Percentiles rank a stretch among this genome's conserved stretches.
phyloP scores from a whole-genome alignment of 345 rosid genomes.

The Hibiscus syriacus region DNA sequence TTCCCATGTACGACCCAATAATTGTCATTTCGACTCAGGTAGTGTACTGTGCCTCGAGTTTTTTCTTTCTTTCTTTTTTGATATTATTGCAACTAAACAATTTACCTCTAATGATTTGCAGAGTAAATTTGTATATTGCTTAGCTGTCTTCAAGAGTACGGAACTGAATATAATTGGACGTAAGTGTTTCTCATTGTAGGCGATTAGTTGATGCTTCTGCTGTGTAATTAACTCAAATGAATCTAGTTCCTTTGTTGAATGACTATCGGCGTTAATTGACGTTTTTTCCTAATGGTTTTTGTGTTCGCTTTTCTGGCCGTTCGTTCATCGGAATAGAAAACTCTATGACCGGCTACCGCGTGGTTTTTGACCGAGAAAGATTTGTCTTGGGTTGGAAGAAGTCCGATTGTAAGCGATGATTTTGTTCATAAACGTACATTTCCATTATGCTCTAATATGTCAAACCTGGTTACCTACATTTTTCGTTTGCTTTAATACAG shows the following conservation, averaged over 20 bases:
- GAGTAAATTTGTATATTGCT: slow-evolving; percentile 59
- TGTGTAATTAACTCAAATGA: background rate
- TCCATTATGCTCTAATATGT: background rate
- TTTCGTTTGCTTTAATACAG: slow-evolving; percentile 24
- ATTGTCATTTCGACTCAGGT: slow-evolving; percentile 65
- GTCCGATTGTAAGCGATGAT: slow-evolving; percentile 46
- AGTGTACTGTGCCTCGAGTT: background rate
- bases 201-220: background rate
- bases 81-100: background rate
- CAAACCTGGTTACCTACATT: background rate
- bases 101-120: slow-evolving; percentile 16
- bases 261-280: background rate
- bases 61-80: background rate
- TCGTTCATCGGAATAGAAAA: slow-evolving; percentile 42
- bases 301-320: background rate
- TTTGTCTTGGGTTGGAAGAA: slow-evolving; percentile 75
- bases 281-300: background rate
- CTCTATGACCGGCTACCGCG: slow-evolving; percentile 78
- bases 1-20: slow-evolving; percentile 60
- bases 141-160: slow-evolving; percentile 61
- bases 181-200: slow-evolving; percentile 28
- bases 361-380: slow-evolving; percentile 71
- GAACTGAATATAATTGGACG: slow-evolving; percentile 75
- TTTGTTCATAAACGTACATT: background rate
- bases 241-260: background rate